Percentiles rank a stretch among this genome's conserved stretches.
These are phyloP conservation scores for Capsella rubella DNA, from an alignment of 441 rosid species.

Conservation along the genomic window DNA sequence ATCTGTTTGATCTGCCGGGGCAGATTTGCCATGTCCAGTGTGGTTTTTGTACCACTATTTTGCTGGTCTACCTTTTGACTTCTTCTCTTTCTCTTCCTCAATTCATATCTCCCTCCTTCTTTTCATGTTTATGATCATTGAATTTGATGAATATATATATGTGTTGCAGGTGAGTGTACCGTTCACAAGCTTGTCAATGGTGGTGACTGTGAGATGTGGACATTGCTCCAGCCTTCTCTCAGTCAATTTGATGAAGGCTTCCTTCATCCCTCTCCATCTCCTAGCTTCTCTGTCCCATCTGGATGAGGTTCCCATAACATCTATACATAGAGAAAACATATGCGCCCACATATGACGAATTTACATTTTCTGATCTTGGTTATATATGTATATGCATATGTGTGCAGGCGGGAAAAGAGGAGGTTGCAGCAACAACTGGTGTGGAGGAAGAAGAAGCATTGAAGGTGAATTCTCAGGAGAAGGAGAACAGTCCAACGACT, in stretches of 20 bases:
- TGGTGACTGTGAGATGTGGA: constrained; percentile 95
- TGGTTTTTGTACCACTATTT: constrained; percentile 89
- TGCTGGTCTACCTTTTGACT: constrained; percentile 60
- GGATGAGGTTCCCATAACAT: constrained; percentile 46
- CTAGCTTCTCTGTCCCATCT: constrained; percentile 68
- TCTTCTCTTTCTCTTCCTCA: neutral
- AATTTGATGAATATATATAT: neutral
- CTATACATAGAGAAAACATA: neutral
- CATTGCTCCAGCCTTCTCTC: constrained; percentile 93
- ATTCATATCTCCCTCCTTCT: neutral
- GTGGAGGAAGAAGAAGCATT: constrained; percentile 48
- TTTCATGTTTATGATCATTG: neutral
- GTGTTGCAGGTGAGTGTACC: constrained; percentile 86
- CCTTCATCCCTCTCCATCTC: constrained; percentile 85
- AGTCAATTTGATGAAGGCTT: constrained; percentile 88
- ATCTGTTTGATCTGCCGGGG: constrained; percentile 80
- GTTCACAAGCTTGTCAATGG: constrained; percentile 79
- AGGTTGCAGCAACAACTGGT: constrained; percentile 53
- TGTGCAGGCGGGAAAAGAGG: constrained; percentile 33
- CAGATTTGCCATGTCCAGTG: constrained; percentile 96
- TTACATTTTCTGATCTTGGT: neutral
- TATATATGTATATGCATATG: neutral
- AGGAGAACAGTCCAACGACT: constrained; percentile 55
- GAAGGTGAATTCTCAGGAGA: constrained; percentile 41
- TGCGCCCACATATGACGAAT: neutral